A percentile compares a stretch with the other conserved stretches of the same genome.
These are phyloP conservation scores for Fonsecaea pedrosoi DNA, from an alignment of 2,329 filamentous ascomycete genomes.

Conservation along the genomic window DNA sequence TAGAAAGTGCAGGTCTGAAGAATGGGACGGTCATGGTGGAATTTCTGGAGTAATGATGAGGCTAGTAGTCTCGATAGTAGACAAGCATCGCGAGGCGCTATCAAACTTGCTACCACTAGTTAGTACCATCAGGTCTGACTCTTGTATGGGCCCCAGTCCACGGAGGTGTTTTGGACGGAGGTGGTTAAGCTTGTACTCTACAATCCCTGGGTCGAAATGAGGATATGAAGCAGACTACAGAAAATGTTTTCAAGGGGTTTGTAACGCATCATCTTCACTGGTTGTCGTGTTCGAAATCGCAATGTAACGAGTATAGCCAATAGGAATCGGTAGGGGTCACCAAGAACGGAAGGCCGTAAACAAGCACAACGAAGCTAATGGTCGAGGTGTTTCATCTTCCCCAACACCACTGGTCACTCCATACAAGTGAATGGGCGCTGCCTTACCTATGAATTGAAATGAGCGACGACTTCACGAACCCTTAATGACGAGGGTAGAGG, in stretches of 20 bases:
- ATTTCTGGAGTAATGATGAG: constrained; percentile 64
- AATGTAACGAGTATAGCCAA: constrained; percentile 11
- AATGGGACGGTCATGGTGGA: constrained; percentile 97
- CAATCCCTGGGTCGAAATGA: constrained; percentile 14
- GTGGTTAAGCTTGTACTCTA: neutral
- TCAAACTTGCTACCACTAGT: constrained; percentile 13
- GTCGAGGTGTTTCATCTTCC: constrained; percentile 28
- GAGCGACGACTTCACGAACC: constrained; percentile 24
- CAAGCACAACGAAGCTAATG: neutral
- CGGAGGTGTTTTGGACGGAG: neutral
- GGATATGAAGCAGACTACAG: neutral
- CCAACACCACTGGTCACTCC: constrained; percentile 4
- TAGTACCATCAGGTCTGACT: constrained; percentile 11
- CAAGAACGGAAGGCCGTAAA: constrained; percentile 18
- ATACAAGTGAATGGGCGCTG: neutral
- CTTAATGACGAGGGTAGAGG: constrained; percentile 7
- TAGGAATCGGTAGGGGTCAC: constrained; percentile 2
- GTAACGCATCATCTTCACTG: constrained; percentile 9
- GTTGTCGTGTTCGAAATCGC: constrained; percentile 9
- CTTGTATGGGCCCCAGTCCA: constrained; percentile 3
- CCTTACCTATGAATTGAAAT: constrained; percentile 6
- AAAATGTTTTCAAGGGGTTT: constrained; percentile 8
- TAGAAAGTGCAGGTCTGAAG: constrained; percentile 83
- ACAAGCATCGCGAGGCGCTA: constrained; percentile 25
- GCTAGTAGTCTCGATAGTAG: constrained; percentile 1